These are phyloP conservation scores for Aspergillus bridgeri DNA, from an alignment of 495 filamentous ascomycete genomes.

Conservation along the genomic window DNA sequence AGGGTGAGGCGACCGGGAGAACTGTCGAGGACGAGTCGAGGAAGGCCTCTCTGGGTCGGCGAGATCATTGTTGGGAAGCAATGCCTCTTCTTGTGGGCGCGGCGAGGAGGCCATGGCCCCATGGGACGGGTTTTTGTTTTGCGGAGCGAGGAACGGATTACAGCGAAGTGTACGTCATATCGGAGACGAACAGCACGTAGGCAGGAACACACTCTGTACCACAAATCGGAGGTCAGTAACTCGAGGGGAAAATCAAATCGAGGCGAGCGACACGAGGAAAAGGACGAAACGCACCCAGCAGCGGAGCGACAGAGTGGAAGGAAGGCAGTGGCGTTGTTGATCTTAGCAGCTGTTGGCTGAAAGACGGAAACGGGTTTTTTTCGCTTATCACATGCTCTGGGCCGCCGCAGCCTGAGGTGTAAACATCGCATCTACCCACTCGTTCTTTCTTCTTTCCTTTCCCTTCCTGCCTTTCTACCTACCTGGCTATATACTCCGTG, in stretches of 20 bases:
- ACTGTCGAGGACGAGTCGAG: slow-evolving; percentile 40
- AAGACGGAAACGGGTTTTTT: background rate
- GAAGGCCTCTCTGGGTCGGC: slow-evolving; percentile 22
- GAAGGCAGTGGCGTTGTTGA: background rate
- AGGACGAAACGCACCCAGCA: background rate
- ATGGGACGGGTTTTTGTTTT: slow-evolving; percentile 20
- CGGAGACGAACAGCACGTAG: slow-evolving; percentile 17
- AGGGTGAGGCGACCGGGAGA: slow-evolving; percentile 74
- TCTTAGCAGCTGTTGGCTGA: background rate
- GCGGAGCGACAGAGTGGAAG: background rate
- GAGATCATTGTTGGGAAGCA: slow-evolving; percentile 21
- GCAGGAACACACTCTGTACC: background rate
- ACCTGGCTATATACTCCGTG: no score
- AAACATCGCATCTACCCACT: background rate
- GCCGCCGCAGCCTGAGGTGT: no score
- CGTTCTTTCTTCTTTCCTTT: background rate
- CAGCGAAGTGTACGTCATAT: slow-evolving; percentile 34
- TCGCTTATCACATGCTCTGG: slow-evolving; percentile 12
- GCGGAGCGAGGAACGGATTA: slow-evolving; percentile 12
- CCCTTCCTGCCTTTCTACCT: background rate
- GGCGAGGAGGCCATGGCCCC: slow-evolving; percentile 40
- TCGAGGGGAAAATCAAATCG: background rate
- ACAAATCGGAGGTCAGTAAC: background rate
- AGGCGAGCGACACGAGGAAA: background rate
- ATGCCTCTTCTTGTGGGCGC: slow-evolving; percentile 36